These are phyloP conservation scores for Ulota crispa DNA, from an alignment of 225 moss, liverwort and hornwort species.

Conservation along the genomic window DNA sequence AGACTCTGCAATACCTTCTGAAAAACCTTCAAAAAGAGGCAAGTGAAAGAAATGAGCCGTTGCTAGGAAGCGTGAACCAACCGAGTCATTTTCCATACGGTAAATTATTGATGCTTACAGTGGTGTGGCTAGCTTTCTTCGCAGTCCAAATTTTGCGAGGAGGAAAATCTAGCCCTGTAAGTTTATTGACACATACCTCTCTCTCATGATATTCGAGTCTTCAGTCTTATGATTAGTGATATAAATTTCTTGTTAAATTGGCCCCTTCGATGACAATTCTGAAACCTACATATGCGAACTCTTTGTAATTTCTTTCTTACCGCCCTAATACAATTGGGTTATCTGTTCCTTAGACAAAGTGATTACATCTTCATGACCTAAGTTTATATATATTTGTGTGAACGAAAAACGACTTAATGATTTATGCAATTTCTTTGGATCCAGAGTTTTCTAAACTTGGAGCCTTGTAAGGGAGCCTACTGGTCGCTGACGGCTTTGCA, in stretches of 20 bases:
- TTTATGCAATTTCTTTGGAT: neutral
- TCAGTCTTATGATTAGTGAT: neutral
- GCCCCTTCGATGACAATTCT: neutral
- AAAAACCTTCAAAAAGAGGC: neutral
- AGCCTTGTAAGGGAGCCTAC: slow-evolving; percentile 62
- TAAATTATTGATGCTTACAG: slow-evolving; percentile 45
- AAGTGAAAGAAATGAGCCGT: slow-evolving; percentile 11
- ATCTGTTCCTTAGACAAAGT: neutral
- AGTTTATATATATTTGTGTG: neutral
- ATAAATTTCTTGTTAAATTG: neutral
- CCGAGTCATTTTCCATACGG: slow-evolving; percentile 29
- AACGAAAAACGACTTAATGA: neutral
- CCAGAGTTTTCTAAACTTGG: slow-evolving; percentile 57
- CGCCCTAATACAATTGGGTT: neutral
- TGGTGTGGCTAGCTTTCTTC: slow-evolving; percentile 77
- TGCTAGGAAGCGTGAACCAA: slow-evolving; percentile 17
- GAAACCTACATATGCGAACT: neutral
- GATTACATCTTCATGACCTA: neutral
- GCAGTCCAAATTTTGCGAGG: slow-evolving; percentile 73
- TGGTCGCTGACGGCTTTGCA: slow-evolving; percentile 68
- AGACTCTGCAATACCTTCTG: slow-evolving; percentile 10
- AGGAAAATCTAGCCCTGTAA: slow-evolving; percentile 65
- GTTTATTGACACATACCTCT: slow-evolving; percentile 9
- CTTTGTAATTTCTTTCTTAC: neutral
- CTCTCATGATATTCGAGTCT: neutral